Percentiles rank a stretch among this genome's conserved stretches.
These are phyloP conservation scores for Phyllosticta paracitricarpa DNA, from an alignment of 2,329 filamentous ascomycete species.

Conservation along the genomic window DNA sequence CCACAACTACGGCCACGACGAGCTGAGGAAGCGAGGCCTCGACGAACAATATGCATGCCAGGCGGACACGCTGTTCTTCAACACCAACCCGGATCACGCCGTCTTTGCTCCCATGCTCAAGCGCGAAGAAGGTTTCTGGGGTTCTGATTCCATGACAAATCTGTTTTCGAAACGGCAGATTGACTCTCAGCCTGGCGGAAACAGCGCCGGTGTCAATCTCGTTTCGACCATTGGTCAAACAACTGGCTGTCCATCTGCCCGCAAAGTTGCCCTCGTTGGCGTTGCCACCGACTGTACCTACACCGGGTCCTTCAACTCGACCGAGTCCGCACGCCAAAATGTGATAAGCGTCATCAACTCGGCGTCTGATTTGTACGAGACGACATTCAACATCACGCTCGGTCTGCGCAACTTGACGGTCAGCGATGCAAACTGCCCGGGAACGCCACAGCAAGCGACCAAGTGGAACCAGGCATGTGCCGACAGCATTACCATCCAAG, in stretches of 20 bases:
- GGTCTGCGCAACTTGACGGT: conserved; percentile 80
- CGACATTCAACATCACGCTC: conserved; percentile 87
- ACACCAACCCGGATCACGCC: conserved; percentile 61
- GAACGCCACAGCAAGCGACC: conserved; percentile 52
- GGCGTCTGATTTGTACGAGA: conserved; percentile 81
- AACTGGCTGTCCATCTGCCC: conserved; percentile 76
- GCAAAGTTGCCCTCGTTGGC: conserved; percentile 83
- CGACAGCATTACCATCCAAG: conserved; percentile 51
- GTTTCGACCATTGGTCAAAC: conserved; percentile 68
- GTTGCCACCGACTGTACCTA: conserved; percentile 92
- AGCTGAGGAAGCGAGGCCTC: conserved; percentile 51
- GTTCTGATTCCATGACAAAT: conserved; percentile 50
- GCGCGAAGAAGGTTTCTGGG: conserved; percentile 45
- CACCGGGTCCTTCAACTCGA: conserved; percentile 58
- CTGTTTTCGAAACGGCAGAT: conserved; percentile 62
- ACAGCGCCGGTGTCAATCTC: conserved; percentile 72
- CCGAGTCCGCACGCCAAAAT: conserved; percentile 56
- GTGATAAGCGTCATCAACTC: conserved; percentile 77
- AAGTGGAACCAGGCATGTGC: conserved; percentile 79
- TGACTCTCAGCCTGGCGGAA: conserved; percentile 61
- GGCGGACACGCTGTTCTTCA: conserved; percentile 71
- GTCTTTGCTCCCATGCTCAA: conserved; percentile 46
- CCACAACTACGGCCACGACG: conserved; percentile 36
- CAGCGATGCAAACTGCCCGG: conserved; percentile 64
- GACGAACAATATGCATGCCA: conserved; percentile 47